Percentiles rank a stretch among this genome's conserved stretches.
phyloP scores from a whole-genome alignment of 2,329 filamentous ascomycete species.

The Venturia carpophila region DNA sequence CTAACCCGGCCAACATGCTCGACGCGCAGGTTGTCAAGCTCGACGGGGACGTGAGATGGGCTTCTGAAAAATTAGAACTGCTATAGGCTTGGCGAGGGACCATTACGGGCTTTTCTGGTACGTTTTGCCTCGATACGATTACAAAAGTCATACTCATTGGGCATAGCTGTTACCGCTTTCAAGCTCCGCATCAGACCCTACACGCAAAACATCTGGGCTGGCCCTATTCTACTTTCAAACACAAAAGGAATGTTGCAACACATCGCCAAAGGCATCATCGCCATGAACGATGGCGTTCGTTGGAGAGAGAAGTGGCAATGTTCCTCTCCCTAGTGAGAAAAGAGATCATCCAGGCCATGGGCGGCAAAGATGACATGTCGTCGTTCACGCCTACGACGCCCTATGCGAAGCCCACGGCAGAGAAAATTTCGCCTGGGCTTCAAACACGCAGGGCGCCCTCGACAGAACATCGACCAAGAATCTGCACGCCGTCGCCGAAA shows the following conservation, averaged over 20 bases:
- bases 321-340: conserved; percentile 14
- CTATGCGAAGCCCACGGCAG: conserved; percentile 14
- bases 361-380: conserved; percentile 18
- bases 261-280: conserved; percentile 9
- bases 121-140: conserved; percentile 11
- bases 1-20: conserved; percentile 36
- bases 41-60: conserved; percentile 34
- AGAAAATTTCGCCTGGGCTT: conserved; percentile 14
- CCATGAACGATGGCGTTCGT: neutral
- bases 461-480: conserved; percentile 13
- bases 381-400: conserved; percentile 17
- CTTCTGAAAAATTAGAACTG: conserved; percentile 33
- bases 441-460: conserved; percentile 11
- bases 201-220: conserved; percentile 23
- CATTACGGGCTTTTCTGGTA: conserved; percentile 30
- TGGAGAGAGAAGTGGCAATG: conserved; percentile 9
- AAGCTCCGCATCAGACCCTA: conserved; percentile 27
- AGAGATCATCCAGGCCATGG: conserved; percentile 16
- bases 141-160: neutral
- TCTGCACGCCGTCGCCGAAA: neutral
- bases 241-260: neutral
- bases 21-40: conserved; percentile 34
- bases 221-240: conserved; percentile 16
- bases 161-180: conserved; percentile 24
- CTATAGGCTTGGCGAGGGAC: conserved; percentile 37